Conservation (phyloP, 495 filamentous ascomycete species). For the Platismatia glauca region DNA sequence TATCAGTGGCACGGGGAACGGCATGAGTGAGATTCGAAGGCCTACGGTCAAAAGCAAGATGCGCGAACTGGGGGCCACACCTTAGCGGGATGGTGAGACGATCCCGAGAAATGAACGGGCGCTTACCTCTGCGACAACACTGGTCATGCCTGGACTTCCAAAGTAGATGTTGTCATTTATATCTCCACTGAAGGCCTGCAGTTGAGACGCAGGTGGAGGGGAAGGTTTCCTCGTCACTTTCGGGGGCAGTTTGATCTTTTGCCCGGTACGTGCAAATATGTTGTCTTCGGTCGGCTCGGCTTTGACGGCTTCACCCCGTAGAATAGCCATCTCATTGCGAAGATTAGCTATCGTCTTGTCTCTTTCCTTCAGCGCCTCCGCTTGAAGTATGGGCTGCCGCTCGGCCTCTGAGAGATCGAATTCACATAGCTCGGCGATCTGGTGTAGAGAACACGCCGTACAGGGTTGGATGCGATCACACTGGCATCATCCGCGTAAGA, state of each 20-base stretch:
- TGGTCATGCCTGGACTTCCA: slow-evolving; percentile 35
- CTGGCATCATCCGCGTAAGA: slow-evolving; percentile 21
- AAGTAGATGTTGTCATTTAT: slow-evolving; percentile 36
- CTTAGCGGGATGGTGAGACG: slow-evolving; percentile 11
- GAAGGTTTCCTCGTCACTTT: slow-evolving; percentile 12
- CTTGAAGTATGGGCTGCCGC: slow-evolving; percentile 34
- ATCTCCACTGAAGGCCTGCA: slow-evolving; percentile 30
- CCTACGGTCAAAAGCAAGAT: slow-evolving; percentile 25
- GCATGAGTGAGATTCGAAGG: slow-evolving; percentile 25
- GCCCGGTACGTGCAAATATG: slow-evolving; percentile 7
- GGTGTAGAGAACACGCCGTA: slow-evolving; percentile 39
- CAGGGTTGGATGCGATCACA: slow-evolving; percentile 43
- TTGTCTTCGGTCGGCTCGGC: slow-evolving; percentile 22
- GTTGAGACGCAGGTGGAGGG: slow-evolving; percentile 23
- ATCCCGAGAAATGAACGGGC: neutral
- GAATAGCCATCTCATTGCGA: slow-evolving; percentile 22
- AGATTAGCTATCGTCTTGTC: slow-evolving; percentile 23
- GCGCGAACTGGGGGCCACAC: slow-evolving; percentile 30
- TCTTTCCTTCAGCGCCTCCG: slow-evolving; percentile 27
- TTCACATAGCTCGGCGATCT: slow-evolving; percentile 36
- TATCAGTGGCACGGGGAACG: slow-evolving; percentile 31
- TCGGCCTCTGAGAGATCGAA: slow-evolving; percentile 37
- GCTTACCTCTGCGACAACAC: slow-evolving; percentile 35
- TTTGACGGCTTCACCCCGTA: slow-evolving; percentile 24
- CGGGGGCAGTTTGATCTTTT: slow-evolving; percentile 22